phyloP scores from a whole-genome alignment of 106 monocot species.

The Posidonia australis region DNA sequence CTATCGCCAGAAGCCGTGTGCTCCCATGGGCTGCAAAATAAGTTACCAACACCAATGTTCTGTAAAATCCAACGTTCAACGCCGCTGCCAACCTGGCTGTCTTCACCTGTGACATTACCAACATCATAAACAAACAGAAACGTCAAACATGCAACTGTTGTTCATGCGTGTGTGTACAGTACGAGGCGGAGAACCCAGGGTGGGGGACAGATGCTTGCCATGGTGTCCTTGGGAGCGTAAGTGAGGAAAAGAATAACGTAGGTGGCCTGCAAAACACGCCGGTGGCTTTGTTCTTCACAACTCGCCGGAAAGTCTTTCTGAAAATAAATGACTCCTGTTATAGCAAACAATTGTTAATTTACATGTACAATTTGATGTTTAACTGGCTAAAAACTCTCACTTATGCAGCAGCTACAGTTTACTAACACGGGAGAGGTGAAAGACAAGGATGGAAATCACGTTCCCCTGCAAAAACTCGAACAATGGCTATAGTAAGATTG shows the following conservation, averaged over 20 bases:
- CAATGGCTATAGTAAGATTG: background rate
- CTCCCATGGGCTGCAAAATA: constrained; percentile 14
- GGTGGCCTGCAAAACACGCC: constrained; percentile 30
- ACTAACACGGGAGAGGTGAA: constrained; percentile 14
- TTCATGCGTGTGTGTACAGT: too few species aligned
- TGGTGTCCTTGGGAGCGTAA: constrained; percentile 22
- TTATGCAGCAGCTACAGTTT: too few species aligned
- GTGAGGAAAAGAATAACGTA: constrained; percentile 37
- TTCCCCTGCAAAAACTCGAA: constrained; percentile 3
- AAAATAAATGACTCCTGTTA: background rate
- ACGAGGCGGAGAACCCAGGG: too few species aligned
- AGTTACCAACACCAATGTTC: constrained; percentile 21
- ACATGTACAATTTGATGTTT: background rate
- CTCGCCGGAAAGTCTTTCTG: constrained; percentile 46
- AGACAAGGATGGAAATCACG: constrained; percentile 9
- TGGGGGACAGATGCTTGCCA: constrained; percentile 16
- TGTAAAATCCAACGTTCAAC: constrained; percentile 29
- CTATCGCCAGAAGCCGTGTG: constrained; percentile 2
- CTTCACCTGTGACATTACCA: constrained; percentile 17
- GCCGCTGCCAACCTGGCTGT: constrained; percentile 19
- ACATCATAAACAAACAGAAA: background rate
- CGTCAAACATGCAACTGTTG: background rate
- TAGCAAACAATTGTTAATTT: background rate
- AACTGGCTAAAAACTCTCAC: too few species aligned
- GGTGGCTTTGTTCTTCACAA: constrained; percentile 32